phyloP scores from a whole-genome alignment of 306 rosid species.

The Erythrophleum fordii region DNA sequence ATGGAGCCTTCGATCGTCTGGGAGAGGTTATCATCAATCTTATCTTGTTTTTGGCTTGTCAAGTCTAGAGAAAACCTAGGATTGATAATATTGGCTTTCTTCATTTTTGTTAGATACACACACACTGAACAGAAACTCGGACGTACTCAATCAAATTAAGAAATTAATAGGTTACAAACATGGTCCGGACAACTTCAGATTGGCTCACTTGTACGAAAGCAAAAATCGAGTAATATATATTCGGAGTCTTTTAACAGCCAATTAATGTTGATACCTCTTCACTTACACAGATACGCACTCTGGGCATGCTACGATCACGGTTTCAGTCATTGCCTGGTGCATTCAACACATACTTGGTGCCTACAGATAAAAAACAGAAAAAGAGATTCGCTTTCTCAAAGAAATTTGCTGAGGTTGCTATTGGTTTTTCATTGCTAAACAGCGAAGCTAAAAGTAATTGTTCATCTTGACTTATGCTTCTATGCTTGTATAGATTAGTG shows the following conservation, averaged over 20 bases:
- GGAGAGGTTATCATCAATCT: constrained; percentile 73
- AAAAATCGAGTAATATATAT: background rate
- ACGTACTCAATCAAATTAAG: constrained; percentile 11
- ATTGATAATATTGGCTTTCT: constrained; percentile 27
- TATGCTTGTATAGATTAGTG: constrained; percentile 58
- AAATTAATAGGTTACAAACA: constrained; percentile 12
- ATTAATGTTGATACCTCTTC: constrained; percentile 32
- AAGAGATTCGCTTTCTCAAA: constrained; percentile 74
- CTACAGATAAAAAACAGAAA: constrained; percentile 73
- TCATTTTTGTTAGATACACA: constrained; percentile 2
- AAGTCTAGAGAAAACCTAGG: background rate
- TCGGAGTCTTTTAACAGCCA: constrained; percentile 24
- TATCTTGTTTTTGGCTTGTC: constrained; percentile 16
- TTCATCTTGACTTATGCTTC: constrained; percentile 42
- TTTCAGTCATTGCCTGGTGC: constrained; percentile 94
- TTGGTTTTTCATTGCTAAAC: constrained; percentile 35
- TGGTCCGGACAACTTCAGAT: too few species aligned
- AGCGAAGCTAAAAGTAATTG: constrained; percentile 10
- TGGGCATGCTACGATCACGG: constrained; percentile 88
- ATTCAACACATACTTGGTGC: constrained; percentile 88
- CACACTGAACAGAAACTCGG: background rate
- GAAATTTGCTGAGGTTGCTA: constrained; percentile 76
- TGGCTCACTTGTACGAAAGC: too few species aligned
- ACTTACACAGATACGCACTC: constrained; percentile 79
- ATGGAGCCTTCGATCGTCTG: constrained; percentile 94